These are phyloP conservation scores for Chytriomyces confervae DNA, from an alignment of 192 early-diverging fungal genomes.

Conservation along the genomic window DNA sequence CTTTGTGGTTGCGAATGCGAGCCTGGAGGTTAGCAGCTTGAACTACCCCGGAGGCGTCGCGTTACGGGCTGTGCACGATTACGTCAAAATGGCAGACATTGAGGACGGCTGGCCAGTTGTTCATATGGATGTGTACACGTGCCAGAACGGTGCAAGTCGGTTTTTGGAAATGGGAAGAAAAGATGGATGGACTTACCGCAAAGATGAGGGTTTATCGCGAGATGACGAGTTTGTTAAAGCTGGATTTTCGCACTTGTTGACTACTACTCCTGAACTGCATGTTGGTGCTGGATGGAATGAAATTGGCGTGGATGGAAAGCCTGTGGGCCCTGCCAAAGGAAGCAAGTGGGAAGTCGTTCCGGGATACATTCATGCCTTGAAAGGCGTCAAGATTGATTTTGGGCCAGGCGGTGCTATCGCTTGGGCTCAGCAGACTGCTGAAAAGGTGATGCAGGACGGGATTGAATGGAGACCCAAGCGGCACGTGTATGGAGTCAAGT, in stretches of 20 bases:
- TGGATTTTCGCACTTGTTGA: constrained; percentile 37
- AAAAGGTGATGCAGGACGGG: constrained; percentile 25
- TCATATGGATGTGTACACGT: constrained; percentile 33
- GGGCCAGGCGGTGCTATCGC: constrained; percentile 20
- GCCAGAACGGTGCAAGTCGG: constrained; percentile 22
- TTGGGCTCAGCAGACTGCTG: constrained; percentile 8
- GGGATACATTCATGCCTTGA: constrained; percentile 20
- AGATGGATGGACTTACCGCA: constrained; percentile 31
- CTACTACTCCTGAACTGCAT: constrained; percentile 30
- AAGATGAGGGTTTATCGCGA: constrained; percentile 23
- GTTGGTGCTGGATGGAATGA: constrained; percentile 12
- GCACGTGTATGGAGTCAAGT: constrained; percentile 26
- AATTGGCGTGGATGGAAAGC: background rate
- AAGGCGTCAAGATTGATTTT: constrained; percentile 28
- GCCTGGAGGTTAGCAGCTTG: constrained; percentile 57
- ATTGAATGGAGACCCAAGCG: constrained; percentile 19
- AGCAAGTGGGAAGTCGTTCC: constrained; percentile 11
- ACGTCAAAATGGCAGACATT: background rate
- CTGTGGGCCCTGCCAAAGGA: background rate
- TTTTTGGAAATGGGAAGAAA: constrained; percentile 17
- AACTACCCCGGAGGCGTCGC: constrained; percentile 95
- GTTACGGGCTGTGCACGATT: constrained; percentile 63
- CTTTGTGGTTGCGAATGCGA: constrained; percentile 15
- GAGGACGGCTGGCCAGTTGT: constrained; percentile 6
- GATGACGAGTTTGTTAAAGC: constrained; percentile 11